Percentiles rank a stretch among this genome's conserved stretches.
These are phyloP conservation scores for Aciculosporium take DNA, from an alignment of 2,329 filamentous ascomycete genomes.

Conservation along the genomic window DNA sequence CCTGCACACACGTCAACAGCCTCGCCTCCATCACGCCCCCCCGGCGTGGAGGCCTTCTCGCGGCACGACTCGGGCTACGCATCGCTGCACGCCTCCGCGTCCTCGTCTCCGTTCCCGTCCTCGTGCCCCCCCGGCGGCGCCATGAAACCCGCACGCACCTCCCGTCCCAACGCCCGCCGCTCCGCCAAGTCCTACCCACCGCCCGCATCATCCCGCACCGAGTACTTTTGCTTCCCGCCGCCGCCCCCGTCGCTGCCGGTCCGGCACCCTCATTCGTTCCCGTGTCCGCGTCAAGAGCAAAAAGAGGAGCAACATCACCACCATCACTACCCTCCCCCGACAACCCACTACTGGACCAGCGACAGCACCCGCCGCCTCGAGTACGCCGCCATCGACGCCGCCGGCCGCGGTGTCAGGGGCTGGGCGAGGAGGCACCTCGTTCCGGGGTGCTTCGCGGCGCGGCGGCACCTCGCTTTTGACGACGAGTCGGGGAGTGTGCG, in stretches of 20 bases:
- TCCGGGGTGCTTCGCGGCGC: conserved; percentile 45
- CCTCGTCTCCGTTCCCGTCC: conserved; percentile 13
- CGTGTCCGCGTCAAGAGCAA: too few species aligned
- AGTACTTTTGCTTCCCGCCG: conserved; percentile 37
- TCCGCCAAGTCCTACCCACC: conserved; percentile 23
- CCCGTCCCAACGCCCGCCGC: conserved; percentile 28
- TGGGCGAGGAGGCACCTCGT: conserved; percentile 44
- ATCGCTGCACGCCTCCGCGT: conserved; percentile 19
- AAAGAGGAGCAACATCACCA: not conserved
- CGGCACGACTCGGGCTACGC: conserved; percentile 47
- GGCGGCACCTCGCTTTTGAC: conserved; percentile 40
- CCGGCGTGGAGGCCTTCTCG: conserved; percentile 3
- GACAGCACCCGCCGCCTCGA: conserved; percentile 47
- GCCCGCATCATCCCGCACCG: conserved; percentile 16
- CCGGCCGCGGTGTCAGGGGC: conserved; percentile 43
- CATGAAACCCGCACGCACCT: conserved; percentile 11
- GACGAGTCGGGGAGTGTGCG: conserved; percentile 50
- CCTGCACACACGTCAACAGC: too few species aligned
- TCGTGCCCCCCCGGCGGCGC: conserved; percentile 8
- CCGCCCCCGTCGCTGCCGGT: conserved; percentile 19
- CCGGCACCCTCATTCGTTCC: not conserved
- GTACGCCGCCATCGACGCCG: conserved; percentile 53
- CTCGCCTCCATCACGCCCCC: too few species aligned
- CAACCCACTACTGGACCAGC: conserved; percentile 54
- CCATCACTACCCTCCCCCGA: conserved; percentile 29